Evolutionary conservation across 352 stramenopile genomes (phyloP).

Genomic region (Globisporangium paroecandrum): DNA sequence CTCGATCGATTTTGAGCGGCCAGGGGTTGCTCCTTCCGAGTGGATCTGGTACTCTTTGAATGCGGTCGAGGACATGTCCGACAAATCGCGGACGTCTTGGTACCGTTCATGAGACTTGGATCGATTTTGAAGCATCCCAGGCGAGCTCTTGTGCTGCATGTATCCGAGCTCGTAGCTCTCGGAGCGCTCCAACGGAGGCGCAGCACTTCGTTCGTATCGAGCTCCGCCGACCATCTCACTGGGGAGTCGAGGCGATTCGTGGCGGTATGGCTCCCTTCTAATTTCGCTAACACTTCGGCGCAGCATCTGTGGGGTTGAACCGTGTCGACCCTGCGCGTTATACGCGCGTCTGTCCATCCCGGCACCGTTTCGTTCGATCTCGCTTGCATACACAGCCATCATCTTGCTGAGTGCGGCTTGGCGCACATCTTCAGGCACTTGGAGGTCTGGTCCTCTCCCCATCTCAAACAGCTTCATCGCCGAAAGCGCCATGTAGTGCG

Average conservation of each 20-base stretch:
- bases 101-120: slow-evolving; percentile 15
- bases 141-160: slow-evolving; percentile 14
- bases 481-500: slow-evolving; percentile 63
- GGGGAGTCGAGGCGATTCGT: neutral
- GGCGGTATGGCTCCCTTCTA: neutral
- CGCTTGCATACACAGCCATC: slow-evolving; percentile 71
- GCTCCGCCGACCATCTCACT: neutral
- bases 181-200: neutral
- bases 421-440: slow-evolving; percentile 55
- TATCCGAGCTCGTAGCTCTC: slow-evolving; percentile 8
- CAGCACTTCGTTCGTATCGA: neutral
- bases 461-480: slow-evolving; percentile 79
- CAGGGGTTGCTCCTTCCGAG: slow-evolving; percentile 22
- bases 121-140: neutral
- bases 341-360: slow-evolving; percentile 3
- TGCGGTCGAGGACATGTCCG: slow-evolving; percentile 56
- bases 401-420: slow-evolving; percentile 65
- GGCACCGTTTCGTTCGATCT: slow-evolving; percentile 48
- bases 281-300: slow-evolving; percentile 14
- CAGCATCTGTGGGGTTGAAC: slow-evolving; percentile 4
- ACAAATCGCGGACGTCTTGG: slow-evolving; percentile 51
- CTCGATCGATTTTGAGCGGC: slow-evolving; percentile 11
- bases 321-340: neutral
- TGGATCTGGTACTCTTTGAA: slow-evolving; percentile 61
- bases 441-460: slow-evolving; percentile 39